A percentile compares a stretch with the other conserved stretches of the same genome.
phyloP scores from a whole-genome alignment of 2,329 filamentous ascomycete genomes.

The Alternaria sp. region DNA sequence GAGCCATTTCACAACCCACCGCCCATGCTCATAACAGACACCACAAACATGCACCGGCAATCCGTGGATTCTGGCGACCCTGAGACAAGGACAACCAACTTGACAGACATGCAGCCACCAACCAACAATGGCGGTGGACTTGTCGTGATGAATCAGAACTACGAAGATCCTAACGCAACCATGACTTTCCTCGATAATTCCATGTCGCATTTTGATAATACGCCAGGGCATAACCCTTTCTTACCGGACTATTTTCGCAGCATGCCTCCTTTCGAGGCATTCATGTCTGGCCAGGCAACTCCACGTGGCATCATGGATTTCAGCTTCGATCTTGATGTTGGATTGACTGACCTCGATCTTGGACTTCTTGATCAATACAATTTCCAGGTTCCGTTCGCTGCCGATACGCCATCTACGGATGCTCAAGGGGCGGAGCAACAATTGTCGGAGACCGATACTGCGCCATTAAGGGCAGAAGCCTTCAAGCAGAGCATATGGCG shows the following conservation, averaged over 20 bases:
- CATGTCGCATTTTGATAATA: constrained; percentile 25
- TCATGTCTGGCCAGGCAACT: constrained; percentile 51
- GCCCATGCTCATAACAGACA: constrained; percentile 7
- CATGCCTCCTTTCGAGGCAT: constrained; percentile 41
- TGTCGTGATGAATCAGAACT: constrained; percentile 16
- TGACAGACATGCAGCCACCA: constrained; percentile 16
- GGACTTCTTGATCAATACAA: constrained; percentile 58
- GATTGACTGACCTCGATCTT: constrained; percentile 57
- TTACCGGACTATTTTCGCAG: constrained; percentile 43
- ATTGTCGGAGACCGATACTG: constrained; percentile 29
- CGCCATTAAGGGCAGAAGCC: constrained; percentile 38
- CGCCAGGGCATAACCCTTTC: constrained; percentile 27
- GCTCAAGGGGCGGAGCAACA: constrained; percentile 27
- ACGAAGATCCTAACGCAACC: constrained; percentile 11
- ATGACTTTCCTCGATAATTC: constrained; percentile 28
- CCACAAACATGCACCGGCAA: background rate
- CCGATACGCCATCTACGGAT: constrained; percentile 36
- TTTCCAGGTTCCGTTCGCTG: constrained; percentile 54
- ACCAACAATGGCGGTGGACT: constrained; percentile 9
- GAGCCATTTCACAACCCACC: constrained; percentile 11
- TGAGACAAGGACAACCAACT: constrained; percentile 1
- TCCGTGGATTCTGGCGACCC: background rate
- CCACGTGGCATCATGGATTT: constrained; percentile 57
- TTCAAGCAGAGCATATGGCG: constrained; percentile 58
- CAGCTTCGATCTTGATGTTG: constrained; percentile 56